Base-by-base conservation (phyloP, 2,329 filamentous ascomycete species). In the Fusarium musae region DNA sequence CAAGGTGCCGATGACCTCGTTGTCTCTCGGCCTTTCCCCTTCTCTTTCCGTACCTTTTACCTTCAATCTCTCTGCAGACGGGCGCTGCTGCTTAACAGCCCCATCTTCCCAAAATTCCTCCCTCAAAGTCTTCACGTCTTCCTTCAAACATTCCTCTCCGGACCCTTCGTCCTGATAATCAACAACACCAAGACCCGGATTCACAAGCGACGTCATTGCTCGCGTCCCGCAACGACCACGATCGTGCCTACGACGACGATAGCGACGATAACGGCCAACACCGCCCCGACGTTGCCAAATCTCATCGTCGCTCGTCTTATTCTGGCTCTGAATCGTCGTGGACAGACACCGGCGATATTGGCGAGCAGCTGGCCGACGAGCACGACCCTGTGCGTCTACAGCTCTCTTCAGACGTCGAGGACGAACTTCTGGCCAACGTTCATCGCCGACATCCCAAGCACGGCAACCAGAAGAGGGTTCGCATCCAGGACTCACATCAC, bases 281-380 rank as follows among this genome's bases (percentile, higher is more conserved):
- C 63, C 63, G 50, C 49, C 54, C 53, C 63, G 66, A 59, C 66
- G 49, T 40, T 30, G 56, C 68, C 53, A 54, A 65, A 36, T 17
- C 63, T 26, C 71, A 66, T 46, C 76, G 65, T 57, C 76, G 65
- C 47, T 83, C 80, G 76, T 83, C 81, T 75, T 83, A 84, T 79
- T 88, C 87, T 78, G 87, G 86, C 78, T 93, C 93, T 82, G 85
- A 86, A 72, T 94, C 92, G 66, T 90, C 93, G 78, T 98, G 94
- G 95, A 95, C 93, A 80, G 95, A 98, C 83, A 97, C 96, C 49
- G 96, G 95, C 80, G 96, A 98, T 84, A 90, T 98, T 78, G 94
- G 94, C 79, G 96, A 98, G 85, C 96, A 97, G 87, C 88, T 95
- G 77, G 93, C 90, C 79, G 92, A 93, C 86, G 91, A 91, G 85